Evolutionary conservation across 2,329 filamentous ascomycete species (phyloP).

Genomic region (Apiospora phragmitis): DNA sequence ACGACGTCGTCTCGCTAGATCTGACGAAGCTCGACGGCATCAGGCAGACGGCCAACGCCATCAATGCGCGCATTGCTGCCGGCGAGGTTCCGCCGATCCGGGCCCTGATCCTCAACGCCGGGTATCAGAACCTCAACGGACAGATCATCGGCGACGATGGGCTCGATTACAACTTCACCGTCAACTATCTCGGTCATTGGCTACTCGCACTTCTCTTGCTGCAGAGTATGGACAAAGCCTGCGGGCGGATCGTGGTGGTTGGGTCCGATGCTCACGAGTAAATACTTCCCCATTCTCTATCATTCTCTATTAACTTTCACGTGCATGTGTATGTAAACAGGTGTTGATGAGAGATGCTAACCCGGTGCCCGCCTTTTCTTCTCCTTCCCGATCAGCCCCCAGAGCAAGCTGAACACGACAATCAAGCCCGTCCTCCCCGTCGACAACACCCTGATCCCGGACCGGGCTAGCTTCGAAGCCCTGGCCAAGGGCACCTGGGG

Average conservation of each 20-base stretch:
- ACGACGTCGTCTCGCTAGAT: background rate
- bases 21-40: background rate
- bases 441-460: conserved; percentile 19
- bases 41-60: background rate
- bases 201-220: conserved; percentile 25
- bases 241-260: conserved; percentile 19
- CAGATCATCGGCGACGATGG: conserved; percentile 22
- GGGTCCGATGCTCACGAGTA: background rate
- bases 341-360: background rate
- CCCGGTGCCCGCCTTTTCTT: no score
- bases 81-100: conserved; percentile 37
- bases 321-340: background rate
- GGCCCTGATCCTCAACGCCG: conserved; percentile 38
- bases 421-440: conserved; percentile 30
- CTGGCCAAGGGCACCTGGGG: background rate
- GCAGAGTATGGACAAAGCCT: conserved; percentile 22
- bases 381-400: conserved; percentile 20
- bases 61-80: conserved; percentile 11
- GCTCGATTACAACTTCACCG: conserved; percentile 23
- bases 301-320: background rate
- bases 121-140: conserved; percentile 22
- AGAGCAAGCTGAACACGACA: conserved; percentile 13
- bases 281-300: background rate
- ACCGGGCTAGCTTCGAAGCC: background rate
- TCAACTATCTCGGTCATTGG: conserved; percentile 29